These are phyloP conservation scores for Zangia roseola DNA, from an alignment of 768 basidiomycete genomes.

Conservation along the genomic window DNA sequence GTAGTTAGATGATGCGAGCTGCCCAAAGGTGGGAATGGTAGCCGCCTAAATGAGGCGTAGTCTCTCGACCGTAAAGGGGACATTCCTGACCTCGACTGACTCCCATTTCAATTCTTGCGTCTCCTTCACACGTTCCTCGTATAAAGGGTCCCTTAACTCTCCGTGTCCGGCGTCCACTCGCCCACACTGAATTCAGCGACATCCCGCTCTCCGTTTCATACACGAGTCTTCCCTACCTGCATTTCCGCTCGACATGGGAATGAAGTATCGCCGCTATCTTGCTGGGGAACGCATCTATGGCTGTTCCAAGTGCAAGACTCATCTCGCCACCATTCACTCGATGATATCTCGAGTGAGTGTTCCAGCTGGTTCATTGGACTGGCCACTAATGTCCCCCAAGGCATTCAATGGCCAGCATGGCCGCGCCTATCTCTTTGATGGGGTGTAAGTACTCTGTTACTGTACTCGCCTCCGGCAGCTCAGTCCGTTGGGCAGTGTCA, in stretches of 20 bases:
- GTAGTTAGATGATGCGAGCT: background rate
- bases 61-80: constrained; percentile 25
- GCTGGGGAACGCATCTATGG: constrained; percentile 85
- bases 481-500: constrained; percentile 58
- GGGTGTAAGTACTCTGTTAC: constrained; percentile 63
- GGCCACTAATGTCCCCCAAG: constrained; percentile 42
- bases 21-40: constrained; percentile 26
- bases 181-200: constrained; percentile 1
- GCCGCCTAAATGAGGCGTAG: constrained; percentile 23
- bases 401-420: constrained; percentile 98
- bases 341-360: constrained; percentile 82
- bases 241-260: constrained; percentile 59
- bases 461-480: constrained; percentile 10
- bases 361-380: background rate
- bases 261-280: constrained; percentile 87
- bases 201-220: background rate
- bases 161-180: background rate
- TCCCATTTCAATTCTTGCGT: constrained; percentile 10
- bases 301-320: constrained; percentile 83
- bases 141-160: constrained; percentile 25
- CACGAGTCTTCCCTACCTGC: background rate
- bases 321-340: constrained; percentile 86
- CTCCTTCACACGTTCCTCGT: constrained; percentile 30
- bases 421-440: constrained; percentile 90
- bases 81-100: constrained; percentile 5